Conservation (phyloP, 2,329 filamentous ascomycete species). For the Nannizziopsis barbatae region DNA sequence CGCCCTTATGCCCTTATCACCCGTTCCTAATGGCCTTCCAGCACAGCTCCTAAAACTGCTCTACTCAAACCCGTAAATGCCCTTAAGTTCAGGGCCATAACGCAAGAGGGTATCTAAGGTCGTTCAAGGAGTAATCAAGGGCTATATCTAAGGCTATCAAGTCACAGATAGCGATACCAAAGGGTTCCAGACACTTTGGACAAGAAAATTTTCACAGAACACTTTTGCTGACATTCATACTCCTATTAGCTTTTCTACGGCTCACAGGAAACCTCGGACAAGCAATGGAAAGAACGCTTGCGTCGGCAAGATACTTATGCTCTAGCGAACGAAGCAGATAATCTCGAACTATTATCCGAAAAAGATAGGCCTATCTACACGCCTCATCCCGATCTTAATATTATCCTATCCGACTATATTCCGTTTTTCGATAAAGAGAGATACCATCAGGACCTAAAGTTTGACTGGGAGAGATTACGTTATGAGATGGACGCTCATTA, state of each 20-base stretch:
- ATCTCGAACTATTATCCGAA: not conserved
- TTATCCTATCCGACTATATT: slow-evolving; percentile 1
- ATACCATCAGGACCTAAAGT: not conserved
- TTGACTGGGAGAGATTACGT: slow-evolving; percentile 4
- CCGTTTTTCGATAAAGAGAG: not conserved
- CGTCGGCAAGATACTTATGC: not conserved
- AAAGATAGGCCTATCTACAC: not conserved
- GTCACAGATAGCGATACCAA: too few species aligned
- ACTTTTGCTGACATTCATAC: not conserved
- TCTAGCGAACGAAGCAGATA: not conserved
- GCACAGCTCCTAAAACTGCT: too few species aligned
- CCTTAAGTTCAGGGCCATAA: too few species aligned
- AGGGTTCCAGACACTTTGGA: too few species aligned
- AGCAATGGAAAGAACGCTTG: not conserved
- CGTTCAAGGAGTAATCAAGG: too few species aligned
- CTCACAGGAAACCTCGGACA: not conserved
- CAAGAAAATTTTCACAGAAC: not conserved
- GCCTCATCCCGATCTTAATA: not conserved
- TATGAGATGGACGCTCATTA: not conserved
- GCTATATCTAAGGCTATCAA: too few species aligned
- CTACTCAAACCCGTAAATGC: too few species aligned
- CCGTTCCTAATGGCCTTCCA: too few species aligned
- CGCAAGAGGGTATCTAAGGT: too few species aligned
- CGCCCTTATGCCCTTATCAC: too few species aligned
- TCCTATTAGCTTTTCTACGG: slow-evolving; percentile 5